Evolutionary conservation across 2,329 filamentous ascomycete genomes (phyloP), one percentile per base, ranked within the genome.

Genomic region (Teratosphaeria nubilosa): DNA sequence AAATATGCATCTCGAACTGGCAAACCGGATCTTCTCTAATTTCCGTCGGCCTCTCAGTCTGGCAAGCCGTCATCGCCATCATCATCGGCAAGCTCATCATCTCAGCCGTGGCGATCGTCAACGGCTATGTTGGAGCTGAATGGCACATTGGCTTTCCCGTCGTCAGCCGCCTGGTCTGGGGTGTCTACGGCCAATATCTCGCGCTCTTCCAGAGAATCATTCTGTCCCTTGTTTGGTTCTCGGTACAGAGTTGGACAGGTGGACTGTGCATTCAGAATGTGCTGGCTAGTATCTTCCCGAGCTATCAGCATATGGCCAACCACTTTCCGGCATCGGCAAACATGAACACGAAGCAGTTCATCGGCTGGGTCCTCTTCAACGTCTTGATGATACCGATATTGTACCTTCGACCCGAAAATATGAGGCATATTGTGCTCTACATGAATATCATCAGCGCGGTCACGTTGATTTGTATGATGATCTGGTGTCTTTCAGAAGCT

Each of bases 171-270:
- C 78, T 79, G 5, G 77, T 76, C 54, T 83, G 79, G 77, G 81
- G 80, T 0, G 80, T 82, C 66, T 81, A 77, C 74, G 79, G 80
- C 54, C 78, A 76, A 25, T 82, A 82, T 65, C 69, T 82, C 27
- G 76, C 79, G 13, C 78, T 83, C 53, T 63, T 82, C 5, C 81
- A 79, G 0, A 75, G 80, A 11, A 74, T 77, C 20, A 76, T 83
- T 41, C 74, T 83, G 4, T 79, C 78, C 22, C 54, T 67, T 11
- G 66, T 68, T 66, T 41, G 71, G 67, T 83, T 86, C 56, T 81
- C 83, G 0, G 84, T 87, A 51, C 83, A 87, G 63, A 82, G 80
- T 34, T 82, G 83, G 63, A 85, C 84, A 62, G 84, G 84, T 0
- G 83, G 80, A 0, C 78, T 82, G 59, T 75, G 76, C 0, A 72